Evolutionary conservation across 352 stramenopile species (phyloP), one percentile per base, ranked within the genome.

Genomic region (Phytophthora pistaciae): DNA sequence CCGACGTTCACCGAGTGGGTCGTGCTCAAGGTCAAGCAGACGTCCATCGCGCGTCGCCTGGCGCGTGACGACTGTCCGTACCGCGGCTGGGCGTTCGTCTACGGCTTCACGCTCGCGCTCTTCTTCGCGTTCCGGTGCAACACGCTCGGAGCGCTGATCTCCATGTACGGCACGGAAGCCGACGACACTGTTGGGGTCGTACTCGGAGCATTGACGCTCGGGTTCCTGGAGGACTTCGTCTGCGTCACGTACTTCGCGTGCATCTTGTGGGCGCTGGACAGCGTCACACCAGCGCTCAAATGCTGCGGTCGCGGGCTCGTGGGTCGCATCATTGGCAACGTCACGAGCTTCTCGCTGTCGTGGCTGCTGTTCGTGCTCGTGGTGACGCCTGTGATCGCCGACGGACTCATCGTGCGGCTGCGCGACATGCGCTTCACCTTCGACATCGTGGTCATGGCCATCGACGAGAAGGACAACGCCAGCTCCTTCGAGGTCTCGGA

Each of bases 341-440:
- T 60, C 27, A 33, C 29, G 11, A 60, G 72, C 3, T 88, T 86
- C 33, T 11, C 57, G 3, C 27, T 75, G 3, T 81, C 65, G 1
- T 73, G 79, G 25, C n/a, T 60, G 0, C 63, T 88, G 6, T 80
- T 80, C 33, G 54, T 70, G 0, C 10, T 57, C 3, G 56, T 54
- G 21, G 46, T 77, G n/a, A 20, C 55, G 5, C 77, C 74, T 1
- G 75, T 85, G 29, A 42, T 66, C 2, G 69, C 72, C 9, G 79
- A 88, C 49, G 55, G 71, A 31, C 23, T 85, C 33, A 54, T 87
- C 11, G 52, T 90, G 23, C 72, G 70, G 8, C 62, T 74, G 0
- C 68, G 74, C 0, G 31, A 71, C 16, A 74, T 78, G 55, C 77
- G 82, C 18, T 82, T 87, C 65, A 84, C 77, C 29, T 78, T 82